A percentile compares a stretch with the other conserved stretches of the same genome.
Conservation (phyloP, 1,284 basidiomycete genomes). For the Leccinum fuscescens region DNA sequence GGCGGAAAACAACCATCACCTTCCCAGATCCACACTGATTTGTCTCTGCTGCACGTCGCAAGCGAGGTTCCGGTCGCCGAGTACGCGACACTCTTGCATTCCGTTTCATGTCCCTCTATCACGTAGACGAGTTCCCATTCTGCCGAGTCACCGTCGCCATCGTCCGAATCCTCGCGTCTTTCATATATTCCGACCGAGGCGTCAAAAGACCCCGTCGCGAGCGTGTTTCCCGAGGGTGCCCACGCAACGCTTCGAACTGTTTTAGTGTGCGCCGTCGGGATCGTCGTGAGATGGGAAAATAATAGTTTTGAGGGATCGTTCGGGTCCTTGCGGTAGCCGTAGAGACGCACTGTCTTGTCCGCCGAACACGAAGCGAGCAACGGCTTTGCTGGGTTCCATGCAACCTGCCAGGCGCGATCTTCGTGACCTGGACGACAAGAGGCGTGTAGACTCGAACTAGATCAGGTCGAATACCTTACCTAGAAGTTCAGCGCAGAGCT, state of each 20-base stretch:
- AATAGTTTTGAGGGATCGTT: slow-evolving; percentile 31
- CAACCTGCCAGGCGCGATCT: slow-evolving; percentile 85
- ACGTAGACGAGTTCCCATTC: slow-evolving; percentile 88
- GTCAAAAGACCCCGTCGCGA: slow-evolving; percentile 97
- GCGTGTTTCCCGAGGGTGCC: slow-evolving; percentile 82
- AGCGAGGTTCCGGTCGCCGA: slow-evolving; percentile 78
- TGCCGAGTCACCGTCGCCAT: slow-evolving; percentile 36
- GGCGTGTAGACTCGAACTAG: neutral
- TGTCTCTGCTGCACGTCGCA: slow-evolving; percentile 93
- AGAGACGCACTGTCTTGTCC: slow-evolving; percentile 89
- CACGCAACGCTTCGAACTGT: slow-evolving; percentile 91
- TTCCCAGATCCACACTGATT: slow-evolving; percentile 99
- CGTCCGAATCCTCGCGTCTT: slow-evolving; percentile 51
- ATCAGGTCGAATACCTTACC: slow-evolving; percentile 18
- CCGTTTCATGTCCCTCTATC: slow-evolving; percentile 95
- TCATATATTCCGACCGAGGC: slow-evolving; percentile 93
- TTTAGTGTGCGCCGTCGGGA: slow-evolving; percentile 84
- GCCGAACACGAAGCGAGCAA: slow-evolving; percentile 91
- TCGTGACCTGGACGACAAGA: slow-evolving; percentile 59
- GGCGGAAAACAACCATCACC: slow-evolving; percentile 46
- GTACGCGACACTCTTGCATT: slow-evolving; percentile 95
- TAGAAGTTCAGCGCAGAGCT: slow-evolving; percentile 31
- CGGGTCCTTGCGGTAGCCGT: slow-evolving; percentile 55
- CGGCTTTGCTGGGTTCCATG: slow-evolving; percentile 87
- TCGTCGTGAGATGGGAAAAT: slow-evolving; percentile 61